Evolutionary conservation across 2,329 filamentous ascomycete species (phyloP).

Genomic region (Cercospora sp.): DNA sequence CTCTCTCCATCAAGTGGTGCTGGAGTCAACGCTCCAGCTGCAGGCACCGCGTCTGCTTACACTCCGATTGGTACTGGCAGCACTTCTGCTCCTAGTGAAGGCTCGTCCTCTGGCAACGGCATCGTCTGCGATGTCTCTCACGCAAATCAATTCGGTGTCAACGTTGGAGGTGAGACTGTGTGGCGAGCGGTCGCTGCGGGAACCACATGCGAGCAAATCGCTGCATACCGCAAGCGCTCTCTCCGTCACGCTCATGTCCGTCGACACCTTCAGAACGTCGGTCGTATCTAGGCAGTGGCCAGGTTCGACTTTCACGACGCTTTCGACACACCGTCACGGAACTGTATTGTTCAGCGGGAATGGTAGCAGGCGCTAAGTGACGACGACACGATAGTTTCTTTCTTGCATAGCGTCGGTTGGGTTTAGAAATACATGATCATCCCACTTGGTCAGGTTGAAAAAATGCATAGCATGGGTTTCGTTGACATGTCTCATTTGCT

Average conservation of each 20-base stretch:
- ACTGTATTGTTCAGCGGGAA: not conserved
- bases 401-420: not conserved
- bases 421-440: not conserved
- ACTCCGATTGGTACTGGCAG: conserved; percentile 16
- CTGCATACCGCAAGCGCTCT: conserved; percentile 39
- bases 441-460: not conserved
- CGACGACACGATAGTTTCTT: not conserved
- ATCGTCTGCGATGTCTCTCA: conserved; percentile 19
- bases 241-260: conserved; percentile 20
- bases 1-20: conserved; percentile 15
- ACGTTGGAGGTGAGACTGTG: conserved; percentile 45
- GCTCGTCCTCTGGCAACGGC: not conserved
- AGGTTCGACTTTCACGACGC: not conserved
- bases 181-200: conserved; percentile 47
- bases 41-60: conserved; percentile 15
- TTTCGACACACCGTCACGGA: not conserved
- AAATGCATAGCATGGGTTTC: not conserved
- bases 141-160: conserved; percentile 44
- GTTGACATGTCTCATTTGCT: not conserved
- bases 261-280: conserved; percentile 12
- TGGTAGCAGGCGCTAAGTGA: not conserved
- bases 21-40: conserved; percentile 15
- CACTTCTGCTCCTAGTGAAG: not conserved
- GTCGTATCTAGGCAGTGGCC: not conserved
- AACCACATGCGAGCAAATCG: conserved; percentile 41